phyloP scores from a whole-genome alignment of 257 asterid genomes.

The Cinchona pubescens region DNA sequence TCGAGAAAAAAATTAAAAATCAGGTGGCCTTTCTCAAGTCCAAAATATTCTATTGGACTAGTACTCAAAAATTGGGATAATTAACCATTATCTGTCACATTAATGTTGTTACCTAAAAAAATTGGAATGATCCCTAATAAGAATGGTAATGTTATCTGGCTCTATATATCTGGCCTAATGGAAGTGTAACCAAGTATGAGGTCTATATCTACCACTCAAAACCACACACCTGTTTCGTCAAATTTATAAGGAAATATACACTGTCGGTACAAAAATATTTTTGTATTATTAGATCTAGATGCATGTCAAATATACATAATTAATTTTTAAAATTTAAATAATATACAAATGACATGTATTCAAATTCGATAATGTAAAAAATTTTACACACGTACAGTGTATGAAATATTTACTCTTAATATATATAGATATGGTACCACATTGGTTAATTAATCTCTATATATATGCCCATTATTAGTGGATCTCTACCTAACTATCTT shows the following conservation, averaged over 20 bases:
- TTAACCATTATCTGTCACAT: slow-evolving; percentile 11
- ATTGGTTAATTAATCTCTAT: neutral
- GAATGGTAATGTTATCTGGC: slow-evolving; percentile 26
- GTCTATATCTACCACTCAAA: slow-evolving; percentile 7
- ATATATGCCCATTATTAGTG: too few species aligned
- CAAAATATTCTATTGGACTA: slow-evolving; percentile 4
- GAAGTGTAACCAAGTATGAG: slow-evolving; percentile 3
- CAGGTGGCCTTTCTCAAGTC: neutral
- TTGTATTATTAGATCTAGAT: too few species aligned
- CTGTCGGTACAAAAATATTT: too few species aligned
- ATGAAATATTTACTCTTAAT: too few species aligned
- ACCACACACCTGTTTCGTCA: slow-evolving; percentile 19
- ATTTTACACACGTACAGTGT: too few species aligned
- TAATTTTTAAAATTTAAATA: too few species aligned
- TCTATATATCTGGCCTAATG: slow-evolving; percentile 22
- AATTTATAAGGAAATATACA: neutral
- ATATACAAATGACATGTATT: too few species aligned
- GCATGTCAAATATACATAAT: too few species aligned
- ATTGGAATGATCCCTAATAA: too few species aligned
- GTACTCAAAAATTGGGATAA: neutral
- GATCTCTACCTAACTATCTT: too few species aligned
- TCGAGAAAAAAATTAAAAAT: neutral
- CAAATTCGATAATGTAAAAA: too few species aligned
- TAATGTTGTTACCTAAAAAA: slow-evolving; percentile 10
- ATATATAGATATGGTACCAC: too few species aligned